Conservation (phyloP, 1,139 yeast species). For the Chernovozyma aurita region DNA sequence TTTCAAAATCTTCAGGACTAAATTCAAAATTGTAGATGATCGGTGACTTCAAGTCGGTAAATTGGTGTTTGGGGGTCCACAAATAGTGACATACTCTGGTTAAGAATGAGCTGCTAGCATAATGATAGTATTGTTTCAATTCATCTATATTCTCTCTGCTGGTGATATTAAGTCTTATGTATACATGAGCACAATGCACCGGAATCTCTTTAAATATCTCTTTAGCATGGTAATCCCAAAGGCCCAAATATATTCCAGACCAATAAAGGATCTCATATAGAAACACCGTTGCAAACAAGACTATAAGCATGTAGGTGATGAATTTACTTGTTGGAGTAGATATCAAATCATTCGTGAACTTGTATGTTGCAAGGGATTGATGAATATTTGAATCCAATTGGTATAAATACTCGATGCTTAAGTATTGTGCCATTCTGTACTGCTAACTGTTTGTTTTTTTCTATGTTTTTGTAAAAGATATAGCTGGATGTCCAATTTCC, state of each 20-base stretch:
- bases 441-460: too few relatives aligned
- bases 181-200: slow-evolving; percentile 72
- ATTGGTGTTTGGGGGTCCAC: slow-evolving; percentile 6
- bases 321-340: slow-evolving; percentile 25
- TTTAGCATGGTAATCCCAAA: slow-evolving; percentile 62
- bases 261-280: slow-evolving; percentile 44
- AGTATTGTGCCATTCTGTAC: neutral
- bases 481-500: too few relatives aligned
- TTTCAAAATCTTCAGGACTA: slow-evolving; percentile 71
- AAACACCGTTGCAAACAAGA: slow-evolving; percentile 29
- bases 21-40: slow-evolving; percentile 69
- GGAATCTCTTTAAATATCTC: slow-evolving; percentile 68
- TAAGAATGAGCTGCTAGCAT: slow-evolving; percentile 18
- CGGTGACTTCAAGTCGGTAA: slow-evolving; percentile 31
- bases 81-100: slow-evolving; percentile 1
- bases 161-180: slow-evolving; percentile 46
- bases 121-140: slow-evolving; percentile 24
- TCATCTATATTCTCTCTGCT: slow-evolving; percentile 14
- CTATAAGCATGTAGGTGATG: slow-evolving; percentile 40
- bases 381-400: neutral
- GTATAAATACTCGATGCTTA: neutral
- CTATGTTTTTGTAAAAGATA: too few relatives aligned
- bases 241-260: slow-evolving; percentile 42
- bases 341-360: slow-evolving; percentile 22
- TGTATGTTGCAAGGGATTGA: neutral